Conservation (phyloP, 805 yeast species). For the Candida chauliodis region DNA sequence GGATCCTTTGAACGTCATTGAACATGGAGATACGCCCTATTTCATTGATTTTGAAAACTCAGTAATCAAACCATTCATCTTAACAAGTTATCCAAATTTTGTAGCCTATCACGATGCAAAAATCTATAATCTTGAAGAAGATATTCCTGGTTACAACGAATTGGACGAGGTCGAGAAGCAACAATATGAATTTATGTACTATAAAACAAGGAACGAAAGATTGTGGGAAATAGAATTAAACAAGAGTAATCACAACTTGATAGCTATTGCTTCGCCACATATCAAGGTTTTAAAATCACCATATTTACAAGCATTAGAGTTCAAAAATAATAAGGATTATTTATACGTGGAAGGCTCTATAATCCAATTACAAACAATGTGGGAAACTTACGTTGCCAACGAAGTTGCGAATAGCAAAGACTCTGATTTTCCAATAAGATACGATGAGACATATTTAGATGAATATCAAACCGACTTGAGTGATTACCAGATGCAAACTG, state of each 20-base stretch:
- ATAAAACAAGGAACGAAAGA: constrained; percentile 87
- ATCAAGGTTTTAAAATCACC: constrained; percentile 68
- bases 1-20: constrained; percentile 83
- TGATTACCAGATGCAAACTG: constrained; percentile 63
- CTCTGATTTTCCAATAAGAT: constrained; percentile 54
- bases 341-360: constrained; percentile 64
- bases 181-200: constrained; percentile 81
- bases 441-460: constrained; percentile 56
- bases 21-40: constrained; percentile 27
- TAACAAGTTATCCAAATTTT: constrained; percentile 77
- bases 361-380: constrained; percentile 61
- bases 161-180: constrained; percentile 71
- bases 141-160: constrained; percentile 64
- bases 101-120: constrained; percentile 87
- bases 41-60: constrained; percentile 84
- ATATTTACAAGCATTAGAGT: constrained; percentile 56
- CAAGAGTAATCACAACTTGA: constrained; percentile 57
- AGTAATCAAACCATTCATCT: constrained; percentile 74
- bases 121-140: constrained; percentile 70
- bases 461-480: constrained; percentile 55
- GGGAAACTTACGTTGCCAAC: constrained; percentile 63
- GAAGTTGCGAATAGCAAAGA: constrained; percentile 47
- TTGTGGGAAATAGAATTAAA: constrained; percentile 80
- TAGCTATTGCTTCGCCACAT: constrained; percentile 82
- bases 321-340: constrained; percentile 55